Base-by-base conservation (phyloP, 306 rosid species). In the Dalbergia oliveri region DNA sequence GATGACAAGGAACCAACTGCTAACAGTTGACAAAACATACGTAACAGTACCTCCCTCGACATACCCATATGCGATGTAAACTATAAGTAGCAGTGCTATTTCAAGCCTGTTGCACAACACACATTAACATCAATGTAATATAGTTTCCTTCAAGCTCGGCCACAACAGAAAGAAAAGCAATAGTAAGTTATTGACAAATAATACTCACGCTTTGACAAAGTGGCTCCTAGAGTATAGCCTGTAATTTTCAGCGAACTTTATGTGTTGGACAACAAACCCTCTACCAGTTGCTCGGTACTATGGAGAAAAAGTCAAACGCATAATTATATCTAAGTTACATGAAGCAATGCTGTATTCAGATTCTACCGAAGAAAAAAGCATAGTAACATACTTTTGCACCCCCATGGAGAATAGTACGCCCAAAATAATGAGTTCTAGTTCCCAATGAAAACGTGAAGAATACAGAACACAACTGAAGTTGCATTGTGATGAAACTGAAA, bases 211-310 rank as follows among this genome's bases (percentile, higher is more conserved):
- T 82, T 95, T 93, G 84, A 90, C 89, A 84, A 93, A 93, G 90
- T 95, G 98, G 85, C 99, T 95, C 84, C 99, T 85, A 12, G 98
- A 95, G 83, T 93, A 95, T 51, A 93, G 92, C 85, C 98, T 87
- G 86, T 95, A 95, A 81, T 93, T 93, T 43, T 95, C 99, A 81
- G 99, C 98, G 81, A 95, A 95, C 90, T 90, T 91, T 76, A 95
- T 95, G 89, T 91, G 99, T 13, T 83, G 94, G 72, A 95, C 98
- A 80, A 95, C 98, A 74, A 93, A 93, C 53, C 99, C 99, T 86
- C 99, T 93, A 60, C 99, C 99, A 80, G 99, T 95, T 83, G 99
- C 99, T 34, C 97, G 99, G 82, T 95, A 95, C 99, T 95, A 84
- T 26, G 15, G 82, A n/a, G 34, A 77, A 87, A 73, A 67, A 26